Evolutionary conservation across 441 rosid genomes (phyloP), one percentile per base, ranked within the genome.

Genomic region (Populus hybrid): DNA sequence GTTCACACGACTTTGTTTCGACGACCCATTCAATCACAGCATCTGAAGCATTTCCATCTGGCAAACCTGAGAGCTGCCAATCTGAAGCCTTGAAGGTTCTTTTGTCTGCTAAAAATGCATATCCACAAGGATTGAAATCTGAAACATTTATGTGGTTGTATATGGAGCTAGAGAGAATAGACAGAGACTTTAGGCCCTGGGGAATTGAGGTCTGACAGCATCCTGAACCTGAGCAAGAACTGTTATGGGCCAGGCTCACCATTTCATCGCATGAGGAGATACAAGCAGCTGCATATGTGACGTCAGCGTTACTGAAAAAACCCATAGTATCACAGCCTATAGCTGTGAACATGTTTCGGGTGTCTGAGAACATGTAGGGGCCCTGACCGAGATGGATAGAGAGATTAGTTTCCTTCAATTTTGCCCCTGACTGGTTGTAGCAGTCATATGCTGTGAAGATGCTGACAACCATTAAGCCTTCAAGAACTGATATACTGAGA

Each of bases 201-300:
- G 84, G 84, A n/a, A 81, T 31, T 20, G 53, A 18, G 0, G 73
- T 69, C 20, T 81, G 80, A 50, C 83, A 81, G 64, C 80, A 77
- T 2, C 83, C 83, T n/a, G 68, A 31, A n/a, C 78, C 83, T 1
- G 83, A 69, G 61, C 83, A 81, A 9, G 70, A 71, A 33, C 38
- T 67, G 4, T 40, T 16, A 7, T 21, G 16, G 7, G 72, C 2
- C 50, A 74, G 69, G n/a, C 59, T 56, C 1, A 71, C 23, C 6
- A 18, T 36, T 1, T 2, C 18, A 11, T 59, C 2, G 53, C 84
- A 81, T 0, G 29, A n/a, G n/a, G 79, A 67, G 20, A 80, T 1
- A 29, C 83, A 80, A 14, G 78, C 79, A 9, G 72, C 59, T 1
- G 67, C 74, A 26, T 74, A 81, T 9, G 33, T 77, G 1, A 1